phyloP scores from a whole-genome alignment of 2,329 filamentous ascomycete genomes.

The Claviceps pusilla region DNA sequence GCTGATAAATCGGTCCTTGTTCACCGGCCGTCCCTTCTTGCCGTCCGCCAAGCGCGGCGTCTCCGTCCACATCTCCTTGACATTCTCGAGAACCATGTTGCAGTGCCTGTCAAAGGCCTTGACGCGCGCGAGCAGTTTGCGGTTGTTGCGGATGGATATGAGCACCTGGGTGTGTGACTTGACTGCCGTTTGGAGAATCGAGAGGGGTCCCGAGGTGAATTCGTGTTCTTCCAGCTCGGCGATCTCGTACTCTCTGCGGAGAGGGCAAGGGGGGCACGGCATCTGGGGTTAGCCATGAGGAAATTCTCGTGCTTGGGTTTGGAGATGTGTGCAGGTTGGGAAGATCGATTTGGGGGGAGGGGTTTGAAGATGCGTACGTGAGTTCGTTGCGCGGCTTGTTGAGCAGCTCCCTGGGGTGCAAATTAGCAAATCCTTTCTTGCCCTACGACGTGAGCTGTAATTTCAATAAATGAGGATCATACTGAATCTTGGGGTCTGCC shows the following conservation, averaged over 20 bases:
- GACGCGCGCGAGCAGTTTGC: constrained; percentile 89
- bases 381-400: constrained; percentile 80
- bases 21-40: constrained; percentile 79
- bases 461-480: constrained; percentile 15
- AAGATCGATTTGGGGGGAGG: not conserved
- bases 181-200: constrained; percentile 91
- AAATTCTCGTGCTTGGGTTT: too few relatives aligned
- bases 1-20: constrained; percentile 96
- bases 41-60: constrained; percentile 68
- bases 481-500: constrained; percentile 62
- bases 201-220: constrained; percentile 45
- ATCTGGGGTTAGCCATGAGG: not conserved
- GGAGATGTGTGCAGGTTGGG: not conserved
- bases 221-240: constrained; percentile 50
- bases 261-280: not conserved
- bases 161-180: constrained; percentile 89
- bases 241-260: constrained; percentile 71
- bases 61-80: constrained; percentile 97
- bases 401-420: constrained; percentile 56
- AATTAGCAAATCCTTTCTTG: constrained; percentile 13
- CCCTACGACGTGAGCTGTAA: not conserved
- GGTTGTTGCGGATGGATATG: constrained; percentile 95
- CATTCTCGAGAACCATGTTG: constrained; percentile 97
- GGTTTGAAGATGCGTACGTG: constrained; percentile 48
- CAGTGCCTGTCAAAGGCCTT: constrained; percentile 98